Conservation (phyloP, 2,329 filamentous ascomycete species). For the Westerdykella aurantiaca region DNA sequence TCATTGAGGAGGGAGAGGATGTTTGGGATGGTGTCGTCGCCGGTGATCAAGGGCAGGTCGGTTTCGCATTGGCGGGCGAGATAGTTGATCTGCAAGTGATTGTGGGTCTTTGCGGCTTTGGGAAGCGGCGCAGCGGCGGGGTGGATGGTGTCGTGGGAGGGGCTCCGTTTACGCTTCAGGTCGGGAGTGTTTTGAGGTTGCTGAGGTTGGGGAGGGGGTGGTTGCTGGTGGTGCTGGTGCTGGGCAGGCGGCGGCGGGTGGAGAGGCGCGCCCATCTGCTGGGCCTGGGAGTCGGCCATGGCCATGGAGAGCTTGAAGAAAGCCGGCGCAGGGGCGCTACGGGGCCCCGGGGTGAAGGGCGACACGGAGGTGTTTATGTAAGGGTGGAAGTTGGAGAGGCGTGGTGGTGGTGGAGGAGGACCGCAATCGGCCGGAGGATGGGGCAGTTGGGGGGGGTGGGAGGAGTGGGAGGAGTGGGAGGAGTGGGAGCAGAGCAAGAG, state of each 20-base stretch:
- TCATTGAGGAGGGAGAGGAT: slow-evolving; percentile 67
- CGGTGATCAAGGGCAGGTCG: slow-evolving; percentile 57
- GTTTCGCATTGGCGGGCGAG: slow-evolving; percentile 58
- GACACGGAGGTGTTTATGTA: too few species aligned
- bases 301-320: slow-evolving; percentile 15
- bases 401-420: slow-evolving; percentile 1
- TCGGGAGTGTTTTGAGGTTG: slow-evolving; percentile 16
- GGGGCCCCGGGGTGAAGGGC: background rate
- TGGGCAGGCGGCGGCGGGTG: slow-evolving; percentile 17
- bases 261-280: slow-evolving; percentile 15
- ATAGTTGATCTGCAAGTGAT: slow-evolving; percentile 63
- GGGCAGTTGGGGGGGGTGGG: slow-evolving; percentile 6
- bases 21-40: slow-evolving; percentile 66
- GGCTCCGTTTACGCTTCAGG: slow-evolving; percentile 46
- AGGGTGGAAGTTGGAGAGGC: too few species aligned
- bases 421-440: background rate
- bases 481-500: too few species aligned
- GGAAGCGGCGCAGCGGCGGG: slow-evolving; percentile 34
- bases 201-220: slow-evolving; percentile 15
- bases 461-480: slow-evolving; percentile 7
- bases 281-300: slow-evolving; percentile 17
- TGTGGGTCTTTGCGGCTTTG: slow-evolving; percentile 52
- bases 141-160: slow-evolving; percentile 33
- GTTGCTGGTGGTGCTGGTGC: slow-evolving; percentile 15
- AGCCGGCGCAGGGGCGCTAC: background rate